These are phyloP conservation scores for Chondrus crispus DNA, from an alignment of 23 red algal species.

Conservation along the genomic window DNA sequence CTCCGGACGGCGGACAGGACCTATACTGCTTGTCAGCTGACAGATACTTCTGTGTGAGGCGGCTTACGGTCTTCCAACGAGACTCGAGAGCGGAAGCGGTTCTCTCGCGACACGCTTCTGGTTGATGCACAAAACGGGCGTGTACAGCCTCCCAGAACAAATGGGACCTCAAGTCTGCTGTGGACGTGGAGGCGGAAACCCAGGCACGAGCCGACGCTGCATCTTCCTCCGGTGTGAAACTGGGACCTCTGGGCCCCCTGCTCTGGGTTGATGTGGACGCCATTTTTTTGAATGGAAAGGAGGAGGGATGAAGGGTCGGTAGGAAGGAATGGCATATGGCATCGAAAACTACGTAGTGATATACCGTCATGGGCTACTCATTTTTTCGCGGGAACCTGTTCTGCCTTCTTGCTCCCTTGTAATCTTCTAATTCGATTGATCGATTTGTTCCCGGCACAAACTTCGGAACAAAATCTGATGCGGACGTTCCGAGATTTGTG, in stretches of 20 bases:
- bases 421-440: no score
- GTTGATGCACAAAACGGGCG: not conserved
- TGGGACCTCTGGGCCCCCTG: not conserved
- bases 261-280: not conserved
- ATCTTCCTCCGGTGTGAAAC: conserved; percentile 7
- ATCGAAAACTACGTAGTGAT: not conserved
- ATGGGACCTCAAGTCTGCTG: not conserved
- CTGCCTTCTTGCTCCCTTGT: not conserved
- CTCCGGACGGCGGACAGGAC: not conserved
- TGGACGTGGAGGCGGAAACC: not conserved
- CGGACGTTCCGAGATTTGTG: not conserved
- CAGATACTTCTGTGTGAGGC: not conserved
- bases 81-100: not conserved
- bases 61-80: not conserved
- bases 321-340: not conserved
- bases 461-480: not conserved
- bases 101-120: not conserved
- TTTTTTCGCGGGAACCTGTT: not conserved
- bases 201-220: not conserved
- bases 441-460: not conserved
- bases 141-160: not conserved
- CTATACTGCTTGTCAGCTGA: not conserved
- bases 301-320: not conserved
- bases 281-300: not conserved
- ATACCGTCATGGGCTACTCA: not conserved